Conservation (phyloP, 1,139 yeast genomes). For the Hemisphaericaspora subhashii region DNA sequence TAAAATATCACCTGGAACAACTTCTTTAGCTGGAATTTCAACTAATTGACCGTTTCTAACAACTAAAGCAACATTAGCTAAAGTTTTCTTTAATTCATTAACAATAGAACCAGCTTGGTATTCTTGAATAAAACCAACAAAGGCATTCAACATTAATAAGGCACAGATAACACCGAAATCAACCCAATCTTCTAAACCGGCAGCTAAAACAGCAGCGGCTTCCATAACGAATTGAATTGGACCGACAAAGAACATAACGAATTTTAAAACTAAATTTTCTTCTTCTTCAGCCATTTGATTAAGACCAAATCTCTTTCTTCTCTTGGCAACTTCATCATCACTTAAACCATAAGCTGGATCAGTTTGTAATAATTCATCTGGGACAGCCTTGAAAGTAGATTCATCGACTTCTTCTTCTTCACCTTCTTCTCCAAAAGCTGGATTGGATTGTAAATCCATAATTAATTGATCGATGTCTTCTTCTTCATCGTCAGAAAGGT, state of each 20-base stretch:
- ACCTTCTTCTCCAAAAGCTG: slow-evolving; percentile 40
- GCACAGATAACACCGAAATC: slow-evolving; percentile 98
- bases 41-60: slow-evolving; percentile 78
- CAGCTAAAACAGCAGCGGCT: slow-evolving; percentile 96
- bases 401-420: slow-evolving; percentile 55
- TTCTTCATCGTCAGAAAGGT: slow-evolving; percentile 65
- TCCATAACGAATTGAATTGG: slow-evolving; percentile 99
- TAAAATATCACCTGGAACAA: slow-evolving; percentile 91
- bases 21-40: slow-evolving; percentile 77
- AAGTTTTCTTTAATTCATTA: slow-evolving; percentile 89
- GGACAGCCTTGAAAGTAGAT: slow-evolving; percentile 67
- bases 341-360: slow-evolving; percentile 81
- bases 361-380: slow-evolving; percentile 87
- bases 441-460: slow-evolving; percentile 84
- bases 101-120: slow-evolving; percentile 97
- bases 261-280: slow-evolving; percentile 81
- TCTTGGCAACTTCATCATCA: slow-evolving; percentile 75
- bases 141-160: slow-evolving; percentile 82
- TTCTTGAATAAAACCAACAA: slow-evolving; percentile 96
- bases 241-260: slow-evolving; percentile 92
- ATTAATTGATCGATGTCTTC: slow-evolving; percentile 90
- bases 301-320: slow-evolving; percentile 92
- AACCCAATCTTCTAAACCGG: slow-evolving; percentile 98
- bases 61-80: slow-evolving; percentile 85
- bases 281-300: slow-evolving; percentile 95